Base-by-base conservation (phyloP, 345 rosid genomes). In the Reutealis trisperma region DNA sequence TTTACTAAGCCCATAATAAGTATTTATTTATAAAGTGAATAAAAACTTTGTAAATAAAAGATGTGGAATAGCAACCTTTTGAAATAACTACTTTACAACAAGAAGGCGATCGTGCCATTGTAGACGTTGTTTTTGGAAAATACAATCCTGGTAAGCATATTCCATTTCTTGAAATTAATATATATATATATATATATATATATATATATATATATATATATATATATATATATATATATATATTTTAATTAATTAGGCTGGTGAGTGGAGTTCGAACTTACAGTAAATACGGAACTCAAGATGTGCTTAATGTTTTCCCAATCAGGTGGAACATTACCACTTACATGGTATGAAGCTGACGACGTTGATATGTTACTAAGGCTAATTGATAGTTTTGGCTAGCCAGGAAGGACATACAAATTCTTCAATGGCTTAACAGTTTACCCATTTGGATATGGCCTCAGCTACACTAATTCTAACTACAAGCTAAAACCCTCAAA, bases 21-120 rank as follows among this genome's bases (percentile, higher is more conserved):
- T n/a, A n/a, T n/a, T n/a, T n/a, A n/a, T n/a, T n/a, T n/a, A n/a
- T n/a, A n/a, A n/a, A n/a, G n/a, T n/a, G n/a, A n/a, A n/a, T n/a
- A n/a, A n/a, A n/a, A n/a, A n/a, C n/a, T n/a, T n/a, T n/a, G n/a
- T n/a, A n/a, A n/a, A n/a, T n/a, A n/a, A n/a, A n/a, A n/a, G n/a
- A n/a, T n/a, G n/a, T n/a, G n/a, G n/a, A n/a, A n/a, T n/a, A n/a
- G n/a, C n/a, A n/a, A n/a, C n/a, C n/a, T n/a, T n/a, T n/a, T n/a
- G n/a, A n/a, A n/a, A n/a, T n/a, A n/a, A n/a, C n/a, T n/a, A n/a
- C n/a, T n/a, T n/a, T n/a, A n/a, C n/a, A n/a, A n/a, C 82, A 89
- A 64, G 87, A 89, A 72, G 97, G 97, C 5, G 94, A 91, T 6
- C 83, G 6, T 1, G 97, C 88, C 67, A 86, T 92, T 37, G 92